Evolutionary conservation across 768 basidiomycete genomes (phyloP), one percentile per base, ranked within the genome.

Genomic region (Xanthoconium stramineum): DNA sequence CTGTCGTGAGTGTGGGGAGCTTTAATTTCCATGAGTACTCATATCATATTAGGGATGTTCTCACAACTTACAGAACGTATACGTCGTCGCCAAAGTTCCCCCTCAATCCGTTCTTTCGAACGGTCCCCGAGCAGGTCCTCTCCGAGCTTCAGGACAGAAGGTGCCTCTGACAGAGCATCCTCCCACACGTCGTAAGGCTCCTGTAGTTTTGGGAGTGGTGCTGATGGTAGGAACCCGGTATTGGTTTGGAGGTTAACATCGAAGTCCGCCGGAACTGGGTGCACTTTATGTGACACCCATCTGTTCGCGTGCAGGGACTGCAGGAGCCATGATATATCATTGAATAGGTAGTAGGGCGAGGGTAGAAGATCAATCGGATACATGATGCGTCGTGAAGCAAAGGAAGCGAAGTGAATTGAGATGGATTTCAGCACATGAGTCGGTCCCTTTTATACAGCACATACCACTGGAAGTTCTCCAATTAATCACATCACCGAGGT

Each of bases 211-310:
- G 81, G 78, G 8, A 90, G 78, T 1, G 84, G 85, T 37, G 75
- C 70, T 3, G 80, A 71, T 1, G 95, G 96, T 62, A 98, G 82
- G 75, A 98, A 98, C 0, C 96, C 96, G 0, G 90, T 87, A 61
- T 84, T 61, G 15, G 63, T 64, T 32, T 74, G 57, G 52, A 72
- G 66, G 51, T 74, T 65, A 17, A 87, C 70, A 61, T 86, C 85
- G 54, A 83, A 86, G 54, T 83, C 77, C 3, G 68, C 61, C 19
- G 75, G 76, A 12, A 73, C 66, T 42, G 70, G 75, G 29, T 72
- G 74, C 29, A 66, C 69, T 14, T 69, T 63, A 46, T 64, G 60
- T 7, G 70, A 53, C 14, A 67, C 47, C 55, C 71, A 69, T 55
- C 70, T 58, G 58, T 59, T 66, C 33, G 69, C 67, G 53, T 77